phyloP scores from a whole-genome alignment of 768 basidiomycete species.

The Russula olivacea region DNA sequence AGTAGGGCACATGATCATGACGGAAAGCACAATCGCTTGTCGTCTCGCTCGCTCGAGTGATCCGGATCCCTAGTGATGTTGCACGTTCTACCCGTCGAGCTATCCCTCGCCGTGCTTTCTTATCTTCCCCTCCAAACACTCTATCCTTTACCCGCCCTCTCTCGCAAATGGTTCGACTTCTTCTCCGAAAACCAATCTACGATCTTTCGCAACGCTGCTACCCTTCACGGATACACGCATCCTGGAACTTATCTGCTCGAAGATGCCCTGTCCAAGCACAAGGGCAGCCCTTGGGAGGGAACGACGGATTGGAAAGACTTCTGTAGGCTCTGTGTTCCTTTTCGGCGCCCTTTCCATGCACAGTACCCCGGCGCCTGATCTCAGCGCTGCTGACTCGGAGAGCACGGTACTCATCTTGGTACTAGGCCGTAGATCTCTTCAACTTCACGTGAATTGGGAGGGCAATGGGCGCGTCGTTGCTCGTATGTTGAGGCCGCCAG shows the following conservation, averaged over 20 bases:
- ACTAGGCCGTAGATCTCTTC: slow-evolving; percentile 42
- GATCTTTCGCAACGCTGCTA: slow-evolving; percentile 56
- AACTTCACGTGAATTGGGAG: slow-evolving; percentile 48
- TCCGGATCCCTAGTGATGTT: slow-evolving; percentile 29
- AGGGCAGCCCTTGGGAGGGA: slow-evolving; percentile 35
- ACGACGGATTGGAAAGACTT: slow-evolving; percentile 51
- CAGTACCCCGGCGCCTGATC: background rate
- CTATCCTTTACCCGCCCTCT: slow-evolving; percentile 34
- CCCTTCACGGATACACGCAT: slow-evolving; percentile 43
- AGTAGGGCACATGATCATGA: background rate
- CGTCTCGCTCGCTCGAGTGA: too few species aligned
- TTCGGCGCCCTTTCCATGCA: background rate
- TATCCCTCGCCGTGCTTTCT: slow-evolving; percentile 44
- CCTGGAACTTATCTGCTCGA: slow-evolving; percentile 30
- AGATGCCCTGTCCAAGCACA: slow-evolving; percentile 32
- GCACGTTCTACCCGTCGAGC: slow-evolving; percentile 49
- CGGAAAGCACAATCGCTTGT: background rate
- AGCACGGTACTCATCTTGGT: slow-evolving; percentile 4
- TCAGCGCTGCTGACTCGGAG: too few species aligned
- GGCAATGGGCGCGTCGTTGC: slow-evolving; percentile 43
- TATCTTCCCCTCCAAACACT: slow-evolving; percentile 47
- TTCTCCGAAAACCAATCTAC: slow-evolving; percentile 41
- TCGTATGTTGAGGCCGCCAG: slow-evolving; percentile 33
- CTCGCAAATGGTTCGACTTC: slow-evolving; percentile 45
- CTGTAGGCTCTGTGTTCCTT: slow-evolving; percentile 39